Evolutionary conservation across 179 eudicot species (phyloP), one percentile per base, ranked within the genome.

Genomic region (Vitellaria paradoxa): DNA sequence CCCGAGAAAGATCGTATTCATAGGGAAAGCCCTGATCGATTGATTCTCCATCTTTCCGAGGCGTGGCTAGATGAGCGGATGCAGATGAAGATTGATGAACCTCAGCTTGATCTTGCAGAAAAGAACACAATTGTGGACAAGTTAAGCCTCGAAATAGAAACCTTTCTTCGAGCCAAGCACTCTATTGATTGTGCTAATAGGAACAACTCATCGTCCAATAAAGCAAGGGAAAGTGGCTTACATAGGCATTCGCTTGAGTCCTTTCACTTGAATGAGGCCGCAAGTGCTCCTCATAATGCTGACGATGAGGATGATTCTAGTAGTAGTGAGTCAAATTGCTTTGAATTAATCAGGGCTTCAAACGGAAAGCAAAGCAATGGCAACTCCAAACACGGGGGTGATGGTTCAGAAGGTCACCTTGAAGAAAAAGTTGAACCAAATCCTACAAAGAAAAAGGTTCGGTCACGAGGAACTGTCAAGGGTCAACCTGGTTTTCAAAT

Each of bases 61-160:
- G 90, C 97, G 6, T 93, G 99, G 99, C 82, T 93, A 24, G 99
- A 93, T 81, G 99, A 91, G 57, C 83, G 97, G 63, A 60, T 82
- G 77, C 99, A 93, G 70, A 85, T 85, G 87, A 86, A 86, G 82
- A 72, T 86, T 42, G 76, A 55, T 64, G 85, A 81, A 64, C 40
- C 81, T 65, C 73, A 68, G 13, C 68, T 76, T 64, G 87, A 81
- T 68, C 56, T 62, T 73, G 76, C 81, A 9, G 88, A 89, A 46
- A 84, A 82, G 45, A 79, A 77, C 62, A 79, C 86, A 17, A 80
- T 86, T 56, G 84, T 84, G n/a, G 92, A 95, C 69, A 93, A 84
- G 83, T 68, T 95, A 76, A 84, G 88, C 59, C 78, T 73, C 8
- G 95, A 95, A 84, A 93, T 95, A 45, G 89, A 88, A 82, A 76